Evolutionary conservation across 106 monocot species (phyloP), one percentile per base, ranked within the genome.

Genomic region (Dioscorea dumetorum): DNA sequence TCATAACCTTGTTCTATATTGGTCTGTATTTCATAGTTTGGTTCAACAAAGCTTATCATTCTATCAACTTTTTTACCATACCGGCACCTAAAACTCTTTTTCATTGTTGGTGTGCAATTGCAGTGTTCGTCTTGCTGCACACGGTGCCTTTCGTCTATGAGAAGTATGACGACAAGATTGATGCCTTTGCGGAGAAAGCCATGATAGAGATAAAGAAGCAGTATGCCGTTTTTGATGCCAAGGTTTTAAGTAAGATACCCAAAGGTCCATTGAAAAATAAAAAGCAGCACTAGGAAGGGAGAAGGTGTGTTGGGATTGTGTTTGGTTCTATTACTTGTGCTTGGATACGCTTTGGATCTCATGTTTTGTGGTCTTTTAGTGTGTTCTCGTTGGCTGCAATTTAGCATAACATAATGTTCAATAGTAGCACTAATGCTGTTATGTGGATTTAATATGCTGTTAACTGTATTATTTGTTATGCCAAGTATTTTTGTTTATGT

Each of bases 141-240:
- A 82, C 79, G 3, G 70, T 82, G 56, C 86, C 82, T 17, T 67
- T 79, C 41, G 61, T 87, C 20, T 86, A 82, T 50, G 86, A 83
- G 74, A 83, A 83, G 57, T 87, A 83, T 23, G 77, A 87, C 22
- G 74, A 74, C 77, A 57, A 77, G 9, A 62, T 83, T 15, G 87
- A 83, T 33, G 18, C 61, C 3, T 74, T 82, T 61, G 84, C 49
- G 0, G 76, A 86, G 76, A 86, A 79, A 28, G 82, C 86, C 54
- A 41, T 49, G 56, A 21, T 50, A 20, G 82, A 77, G 18, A 32
- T 79, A 66, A 86, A 71, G 76, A 86, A 79, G 67, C 82, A 79
- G 24, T 86, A 88, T 72, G 76, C 79, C 6, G 77, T 77, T 18
- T 22, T 82, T 15, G 70, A 79, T 53, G 66, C 48, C 1, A 82